A percentile compares a stretch with the other conserved stretches of the same genome.
Evolutionary conservation across 148 eudicot species (phyloP).

Genomic region (Rhododendron williamsianum): DNA sequence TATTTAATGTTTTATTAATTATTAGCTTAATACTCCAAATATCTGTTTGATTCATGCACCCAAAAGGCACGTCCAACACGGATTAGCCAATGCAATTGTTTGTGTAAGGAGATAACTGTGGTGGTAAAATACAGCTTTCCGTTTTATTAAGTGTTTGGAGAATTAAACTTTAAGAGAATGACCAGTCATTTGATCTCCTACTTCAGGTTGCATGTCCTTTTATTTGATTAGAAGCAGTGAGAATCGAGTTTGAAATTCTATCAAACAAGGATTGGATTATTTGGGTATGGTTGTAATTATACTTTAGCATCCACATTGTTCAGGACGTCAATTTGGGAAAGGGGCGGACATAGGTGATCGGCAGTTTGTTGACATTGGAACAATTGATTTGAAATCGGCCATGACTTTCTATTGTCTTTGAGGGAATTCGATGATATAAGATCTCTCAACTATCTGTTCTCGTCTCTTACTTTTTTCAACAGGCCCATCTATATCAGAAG

Average conservation of each 20-base stretch:
- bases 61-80: background rate
- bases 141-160: background rate
- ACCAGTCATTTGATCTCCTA: background rate
- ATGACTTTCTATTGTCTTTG: background rate
- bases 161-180: background rate
- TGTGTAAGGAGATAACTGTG: background rate
- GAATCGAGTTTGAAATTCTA: background rate
- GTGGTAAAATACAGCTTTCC: background rate
- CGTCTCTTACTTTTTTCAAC: slow-evolving; percentile 21
- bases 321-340: background rate
- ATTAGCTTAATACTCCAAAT: background rate
- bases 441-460: background rate
- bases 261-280: background rate
- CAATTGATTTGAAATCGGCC: background rate
- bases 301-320: background rate
- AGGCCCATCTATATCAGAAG: slow-evolving; percentile 66
- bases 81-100: background rate
- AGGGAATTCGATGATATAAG: background rate
- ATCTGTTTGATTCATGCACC: background rate
- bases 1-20: background rate
- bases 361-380: background rate
- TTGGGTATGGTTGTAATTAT: background rate
- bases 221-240: background rate
- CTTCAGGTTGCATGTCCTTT: background rate
- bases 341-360: background rate